These are phyloP conservation scores for Paracoccidioides brasiliensis DNA, from an alignment of 2,329 filamentous ascomycete species.

Conservation along the genomic window DNA sequence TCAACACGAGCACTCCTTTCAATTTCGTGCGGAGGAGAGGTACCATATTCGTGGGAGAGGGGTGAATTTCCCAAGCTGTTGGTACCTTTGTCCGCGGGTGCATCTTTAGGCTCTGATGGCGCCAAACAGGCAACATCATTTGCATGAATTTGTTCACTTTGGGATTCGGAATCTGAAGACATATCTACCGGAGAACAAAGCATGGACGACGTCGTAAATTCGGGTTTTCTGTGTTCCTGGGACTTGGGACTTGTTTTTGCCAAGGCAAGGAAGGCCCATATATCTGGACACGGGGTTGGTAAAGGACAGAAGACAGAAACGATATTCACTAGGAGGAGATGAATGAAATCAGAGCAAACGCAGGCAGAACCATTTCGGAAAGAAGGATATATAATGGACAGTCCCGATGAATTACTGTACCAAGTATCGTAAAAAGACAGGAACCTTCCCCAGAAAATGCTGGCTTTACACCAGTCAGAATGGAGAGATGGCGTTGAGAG, in stretches of 20 bases:
- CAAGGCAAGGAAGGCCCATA: not conserved
- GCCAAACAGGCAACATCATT: slow-evolving; percentile 6
- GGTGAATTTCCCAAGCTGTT: not conserved
- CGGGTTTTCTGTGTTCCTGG: not conserved
- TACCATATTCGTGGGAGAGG: not conserved
- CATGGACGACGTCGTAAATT: slow-evolving; percentile 24
- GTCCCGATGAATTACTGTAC: not conserved
- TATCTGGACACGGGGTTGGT: not conserved
- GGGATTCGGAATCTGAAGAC: slow-evolving; percentile 24
- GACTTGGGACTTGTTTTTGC: not conserved
- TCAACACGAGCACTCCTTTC: slow-evolving; percentile 7
- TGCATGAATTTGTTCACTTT: slow-evolving; percentile 16
- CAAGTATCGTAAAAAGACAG: not conserved
- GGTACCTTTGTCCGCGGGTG: not conserved
- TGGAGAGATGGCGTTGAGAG: not conserved
- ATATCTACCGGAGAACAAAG: slow-evolving; percentile 28
- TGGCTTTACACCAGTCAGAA: not conserved
- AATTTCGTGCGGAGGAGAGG: not conserved
- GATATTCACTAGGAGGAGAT: not conserved
- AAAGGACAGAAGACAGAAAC: not conserved
- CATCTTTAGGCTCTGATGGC: not conserved
- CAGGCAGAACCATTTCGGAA: not conserved
- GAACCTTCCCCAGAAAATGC: not conserved
- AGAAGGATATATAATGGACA: not conserved
- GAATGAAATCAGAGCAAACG: not conserved